phyloP scores from a whole-genome alignment of 2,329 filamentous ascomycete species.

The Samsoniella hepiali region DNA sequence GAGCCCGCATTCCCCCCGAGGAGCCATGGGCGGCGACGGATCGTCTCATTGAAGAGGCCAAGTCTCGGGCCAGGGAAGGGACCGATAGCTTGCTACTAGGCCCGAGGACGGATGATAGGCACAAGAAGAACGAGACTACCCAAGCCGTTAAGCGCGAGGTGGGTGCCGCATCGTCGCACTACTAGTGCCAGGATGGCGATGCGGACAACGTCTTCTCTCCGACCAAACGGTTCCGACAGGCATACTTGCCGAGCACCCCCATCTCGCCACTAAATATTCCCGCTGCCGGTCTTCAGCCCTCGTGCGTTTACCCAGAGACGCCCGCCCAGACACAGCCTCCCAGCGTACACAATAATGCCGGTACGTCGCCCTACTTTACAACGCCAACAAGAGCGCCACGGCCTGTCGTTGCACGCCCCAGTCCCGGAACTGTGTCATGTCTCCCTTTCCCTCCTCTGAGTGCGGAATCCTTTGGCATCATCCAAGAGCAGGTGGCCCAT shows the following conservation, averaged over 20 bases:
- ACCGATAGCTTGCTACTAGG: slow-evolving; percentile 17
- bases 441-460: slow-evolving; percentile 67
- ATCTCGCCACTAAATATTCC: background rate
- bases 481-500: slow-evolving; percentile 74
- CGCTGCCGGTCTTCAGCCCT: background rate
- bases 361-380: slow-evolving; percentile 34
- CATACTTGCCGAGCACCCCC: background rate
- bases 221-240: background rate
- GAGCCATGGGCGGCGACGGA: slow-evolving; percentile 9
- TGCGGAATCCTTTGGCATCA: slow-evolving; percentile 65
- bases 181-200: slow-evolving; percentile 2
- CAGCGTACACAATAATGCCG: background rate
- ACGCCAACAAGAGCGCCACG: slow-evolving; percentile 19
- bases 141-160: background rate
- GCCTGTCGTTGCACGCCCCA: slow-evolving; percentile 32
- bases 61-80: slow-evolving; percentile 27
- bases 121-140: background rate
- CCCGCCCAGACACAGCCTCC: background rate
- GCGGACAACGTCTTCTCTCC: background rate
- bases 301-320: background rate
- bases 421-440: slow-evolving; percentile 47
- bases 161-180: slow-evolving; percentile 4
- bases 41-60: slow-evolving; percentile 30
- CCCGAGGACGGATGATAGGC: background rate
- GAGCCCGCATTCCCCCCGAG: background rate